phyloP scores from a whole-genome alignment of 371 early-diverging fungal genomes.

The Fennellomyces sp. region DNA sequence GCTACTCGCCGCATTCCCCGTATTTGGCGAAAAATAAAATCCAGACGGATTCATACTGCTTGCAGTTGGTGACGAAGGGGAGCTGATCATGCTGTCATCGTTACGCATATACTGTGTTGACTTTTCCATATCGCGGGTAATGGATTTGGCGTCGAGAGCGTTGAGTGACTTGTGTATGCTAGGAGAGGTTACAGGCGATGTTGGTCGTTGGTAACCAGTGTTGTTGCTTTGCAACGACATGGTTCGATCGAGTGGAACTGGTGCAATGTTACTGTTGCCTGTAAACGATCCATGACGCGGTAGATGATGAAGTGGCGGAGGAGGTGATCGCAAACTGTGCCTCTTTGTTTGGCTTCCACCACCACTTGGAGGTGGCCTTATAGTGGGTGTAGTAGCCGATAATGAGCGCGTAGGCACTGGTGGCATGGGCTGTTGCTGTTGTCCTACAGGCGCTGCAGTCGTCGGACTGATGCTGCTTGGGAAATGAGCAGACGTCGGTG shows the following conservation, averaged over 20 bases:
- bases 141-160: constrained; percentile 66
- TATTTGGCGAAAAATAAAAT: constrained; percentile 19
- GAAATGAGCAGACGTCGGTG: constrained; percentile 14
- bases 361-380: constrained; percentile 37
- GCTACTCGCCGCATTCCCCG: background rate
- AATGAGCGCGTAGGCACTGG: constrained; percentile 27
- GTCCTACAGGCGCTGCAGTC: background rate
- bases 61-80: constrained; percentile 35
- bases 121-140: constrained; percentile 60
- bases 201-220: constrained; percentile 33
- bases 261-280: constrained; percentile 15
- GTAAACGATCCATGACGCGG: constrained; percentile 12
- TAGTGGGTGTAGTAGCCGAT: constrained; percentile 32
- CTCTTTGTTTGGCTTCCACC: constrained; percentile 42
- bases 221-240: constrained; percentile 3
- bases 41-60: constrained; percentile 12
- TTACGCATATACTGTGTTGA: constrained; percentile 33
- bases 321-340: constrained; percentile 30
- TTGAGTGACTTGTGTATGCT: constrained; percentile 56
- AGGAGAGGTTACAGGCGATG: constrained; percentile 42
- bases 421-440: background rate
- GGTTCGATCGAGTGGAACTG: constrained; percentile 4
- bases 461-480: constrained; percentile 13
- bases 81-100: constrained; percentile 27
- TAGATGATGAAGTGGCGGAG: constrained; percentile 18